Percentiles rank a stretch among this genome's conserved stretches.
These are phyloP conservation scores for Aspergillus eucalypticola DNA, from an alignment of 2,329 filamentous ascomycete genomes.

Conservation along the genomic window DNA sequence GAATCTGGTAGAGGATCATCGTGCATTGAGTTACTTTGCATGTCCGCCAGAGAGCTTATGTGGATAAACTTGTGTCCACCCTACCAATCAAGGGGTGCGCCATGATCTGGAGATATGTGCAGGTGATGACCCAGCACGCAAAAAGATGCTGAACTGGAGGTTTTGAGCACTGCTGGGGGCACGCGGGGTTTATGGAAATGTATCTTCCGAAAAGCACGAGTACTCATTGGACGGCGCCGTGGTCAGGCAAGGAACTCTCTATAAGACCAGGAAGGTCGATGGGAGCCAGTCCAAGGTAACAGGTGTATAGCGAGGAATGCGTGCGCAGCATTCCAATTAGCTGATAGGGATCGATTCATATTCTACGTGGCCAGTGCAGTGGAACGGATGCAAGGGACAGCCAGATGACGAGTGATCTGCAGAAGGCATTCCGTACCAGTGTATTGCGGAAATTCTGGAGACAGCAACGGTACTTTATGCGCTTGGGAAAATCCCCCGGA, in stretches of 20 bases:
- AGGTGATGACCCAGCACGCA: not conserved
- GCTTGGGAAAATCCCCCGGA: not conserved
- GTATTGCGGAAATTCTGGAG: not conserved
- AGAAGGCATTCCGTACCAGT: not conserved
- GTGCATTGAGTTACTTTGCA: not conserved
- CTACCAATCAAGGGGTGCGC: not conserved
- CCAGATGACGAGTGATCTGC: not conserved
- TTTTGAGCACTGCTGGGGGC: not conserved
- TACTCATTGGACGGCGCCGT: no score
- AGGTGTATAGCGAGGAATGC: not conserved
- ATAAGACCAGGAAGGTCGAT: no score
- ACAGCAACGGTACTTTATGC: not conserved
- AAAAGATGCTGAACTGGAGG: not conserved
- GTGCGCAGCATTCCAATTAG: not conserved
- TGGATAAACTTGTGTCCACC: not conserved
- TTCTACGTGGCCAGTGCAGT: not conserved
- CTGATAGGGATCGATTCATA: not conserved
- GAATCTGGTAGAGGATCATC: not conserved
- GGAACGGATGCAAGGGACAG: not conserved
- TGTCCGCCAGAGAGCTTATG: not conserved
- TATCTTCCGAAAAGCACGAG: no score
- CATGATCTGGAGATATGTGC: not conserved
- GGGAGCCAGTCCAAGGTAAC: no score
- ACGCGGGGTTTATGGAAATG: not conserved
- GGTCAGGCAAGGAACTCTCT: no score